Percentiles rank a stretch among this genome's conserved stretches.
phyloP scores from a whole-genome alignment of 2,329 filamentous ascomycete genomes.

The Curvularia spicifera region DNA sequence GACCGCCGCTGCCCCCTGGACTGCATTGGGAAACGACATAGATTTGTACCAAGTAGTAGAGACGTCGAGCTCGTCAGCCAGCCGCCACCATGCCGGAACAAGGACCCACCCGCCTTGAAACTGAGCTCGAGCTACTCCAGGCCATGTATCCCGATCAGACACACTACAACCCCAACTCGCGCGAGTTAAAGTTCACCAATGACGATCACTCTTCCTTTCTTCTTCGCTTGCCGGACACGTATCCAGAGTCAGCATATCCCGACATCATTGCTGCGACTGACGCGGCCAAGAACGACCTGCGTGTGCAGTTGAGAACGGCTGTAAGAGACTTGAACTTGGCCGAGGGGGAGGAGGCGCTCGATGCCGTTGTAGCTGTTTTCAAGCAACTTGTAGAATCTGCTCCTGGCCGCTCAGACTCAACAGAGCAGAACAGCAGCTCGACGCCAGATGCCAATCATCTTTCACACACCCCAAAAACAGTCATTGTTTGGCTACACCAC shows the following conservation, averaged over 20 bases:
- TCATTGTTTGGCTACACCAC: slow-evolving; percentile 56
- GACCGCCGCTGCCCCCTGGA: not conserved
- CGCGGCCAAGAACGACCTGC: slow-evolving; percentile 46
- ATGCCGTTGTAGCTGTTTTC: slow-evolving; percentile 52
- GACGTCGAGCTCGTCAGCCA: not conserved
- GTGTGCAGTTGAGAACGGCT: slow-evolving; percentile 40
- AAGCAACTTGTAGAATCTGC: slow-evolving; percentile 27
- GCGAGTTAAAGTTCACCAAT: slow-evolving; percentile 49
- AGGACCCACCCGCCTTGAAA: slow-evolving; percentile 34
- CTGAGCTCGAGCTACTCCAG: slow-evolving; percentile 52
- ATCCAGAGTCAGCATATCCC: slow-evolving; percentile 47
- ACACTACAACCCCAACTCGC: slow-evolving; percentile 39
- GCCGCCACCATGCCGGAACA: slow-evolving; percentile 17
- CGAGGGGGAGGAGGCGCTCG: slow-evolving; percentile 53
- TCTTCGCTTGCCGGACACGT: slow-evolving; percentile 50
- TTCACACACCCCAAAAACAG: slow-evolving; percentile 40
- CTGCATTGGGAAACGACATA: not conserved
- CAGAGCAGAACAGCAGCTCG: not conserved
- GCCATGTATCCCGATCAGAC: slow-evolving; percentile 55
- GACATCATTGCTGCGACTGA: slow-evolving; percentile 49
- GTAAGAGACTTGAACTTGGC: slow-evolving; percentile 34
- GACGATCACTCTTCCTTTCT: slow-evolving; percentile 34
- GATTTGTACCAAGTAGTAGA: not conserved
- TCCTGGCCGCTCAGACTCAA: not conserved
- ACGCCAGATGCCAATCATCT: not conserved